These are phyloP conservation scores for Gynochthodes officinalis DNA, from an alignment of 257 asterid species.

Conservation along the genomic window DNA sequence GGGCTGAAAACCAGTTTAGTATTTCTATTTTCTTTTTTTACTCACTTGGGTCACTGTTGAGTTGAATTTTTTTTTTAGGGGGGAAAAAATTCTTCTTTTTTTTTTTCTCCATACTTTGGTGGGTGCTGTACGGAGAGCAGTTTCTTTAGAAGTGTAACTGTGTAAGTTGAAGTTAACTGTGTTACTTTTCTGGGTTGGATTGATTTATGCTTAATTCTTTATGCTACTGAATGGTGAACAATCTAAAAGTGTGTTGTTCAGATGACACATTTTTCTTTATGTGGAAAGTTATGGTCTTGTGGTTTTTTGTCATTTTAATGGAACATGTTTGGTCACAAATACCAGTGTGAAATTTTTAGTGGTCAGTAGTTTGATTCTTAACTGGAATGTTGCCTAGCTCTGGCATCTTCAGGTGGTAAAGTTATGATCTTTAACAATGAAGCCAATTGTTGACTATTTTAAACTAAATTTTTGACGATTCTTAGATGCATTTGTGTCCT, in stretches of 20 bases:
- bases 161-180: slow-evolving; percentile 4
- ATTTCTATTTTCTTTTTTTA: neutral
- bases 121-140: slow-evolving; percentile 15
- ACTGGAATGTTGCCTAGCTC: neutral
- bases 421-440: slow-evolving; percentile 13
- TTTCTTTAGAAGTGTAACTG: slow-evolving; percentile 16
- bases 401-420: slow-evolving; percentile 9
- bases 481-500: neutral
- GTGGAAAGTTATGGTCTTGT: slow-evolving; percentile 7
- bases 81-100: neutral
- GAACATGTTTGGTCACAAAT: neutral
- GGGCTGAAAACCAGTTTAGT: slow-evolving; percentile 5
- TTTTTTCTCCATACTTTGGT: neutral
- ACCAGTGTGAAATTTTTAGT: neutral
- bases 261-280: slow-evolving; percentile 27
- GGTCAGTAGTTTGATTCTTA: neutral
- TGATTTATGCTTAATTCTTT: slow-evolving; percentile 18
- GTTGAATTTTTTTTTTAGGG: neutral
- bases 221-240: slow-evolving; percentile 5
- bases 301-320: neutral
- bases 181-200: neutral
- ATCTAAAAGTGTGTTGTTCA: neutral
- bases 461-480: neutral
- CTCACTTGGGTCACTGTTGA: slow-evolving; percentile 1
- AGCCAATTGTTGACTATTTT: neutral